Evolutionary conservation across 2,329 filamentous ascomycete genomes (phyloP), one percentile per base, ranked within the genome.

Genomic region (Fusarium sp.): DNA sequence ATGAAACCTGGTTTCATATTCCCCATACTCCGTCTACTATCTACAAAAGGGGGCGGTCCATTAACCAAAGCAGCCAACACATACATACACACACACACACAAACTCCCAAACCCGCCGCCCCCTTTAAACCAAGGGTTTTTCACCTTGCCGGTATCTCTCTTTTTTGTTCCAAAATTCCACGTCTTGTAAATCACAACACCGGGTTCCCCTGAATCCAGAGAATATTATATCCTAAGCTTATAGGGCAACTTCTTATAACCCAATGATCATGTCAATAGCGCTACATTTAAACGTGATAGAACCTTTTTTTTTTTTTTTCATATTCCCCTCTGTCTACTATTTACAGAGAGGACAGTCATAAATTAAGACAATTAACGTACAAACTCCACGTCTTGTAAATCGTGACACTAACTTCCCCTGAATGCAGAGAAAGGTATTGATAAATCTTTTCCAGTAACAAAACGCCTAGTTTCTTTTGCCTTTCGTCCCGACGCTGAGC

Each of bases 11-110:
- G 54, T 53, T 63, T 52, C 55, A 48, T 40, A 61, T 59, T 64
- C 58, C 62, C 31, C 64, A 39, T 59, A 67, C 64, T 70, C 66
- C 68, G 40, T 64, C 60, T 67, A 65, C 48, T 54, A 42, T 45
- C 36, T 68, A 68, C 62, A 59, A 46, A 19, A 50, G 50, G 39
- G 48, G 43, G 48, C 39, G 36, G 32, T 38, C 19, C 44, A 39
- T 57, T 47, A 58, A 44, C 39, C 41, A 58, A 69, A 49, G 32
- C 50, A 56, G 41, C 55, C 40, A 41, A 24, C 43, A 52, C 36
- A 26, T 22, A 24, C 19, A 38, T 24, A 15, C 32, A 59, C 40
- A n/a, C n/a, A n/a, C n/a, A n/a, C 54, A 52, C 51, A 35, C 31
- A 58, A 60, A 60, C 57, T 63, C 58, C 43, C 35, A 26, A 43